Evolutionary conservation across 2,329 filamentous ascomycete species (phyloP).

Genomic region (Pestalotiopsis sp.): DNA sequence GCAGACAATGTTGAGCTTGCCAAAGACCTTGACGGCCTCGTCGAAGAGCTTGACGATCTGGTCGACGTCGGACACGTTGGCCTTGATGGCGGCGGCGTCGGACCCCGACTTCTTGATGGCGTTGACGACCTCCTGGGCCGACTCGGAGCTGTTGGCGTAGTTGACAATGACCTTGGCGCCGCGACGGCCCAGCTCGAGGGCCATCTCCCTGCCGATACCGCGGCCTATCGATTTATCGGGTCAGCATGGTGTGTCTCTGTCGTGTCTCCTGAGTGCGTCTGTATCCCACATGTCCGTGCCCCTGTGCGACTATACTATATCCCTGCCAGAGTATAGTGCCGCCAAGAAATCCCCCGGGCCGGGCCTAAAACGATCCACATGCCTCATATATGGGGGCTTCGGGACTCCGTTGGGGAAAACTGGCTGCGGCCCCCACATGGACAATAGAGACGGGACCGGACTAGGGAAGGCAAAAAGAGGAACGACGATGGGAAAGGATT

Average conservation of each 20-base stretch:
- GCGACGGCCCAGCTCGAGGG: slow-evolving; percentile 64
- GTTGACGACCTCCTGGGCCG: slow-evolving; percentile 67
- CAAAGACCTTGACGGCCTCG: slow-evolving; percentile 64
- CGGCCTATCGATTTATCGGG: slow-evolving; percentile 45
- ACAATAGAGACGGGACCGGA: background rate
- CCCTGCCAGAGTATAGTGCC: background rate
- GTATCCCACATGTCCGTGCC: background rate
- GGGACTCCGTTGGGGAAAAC: slow-evolving; percentile 16
- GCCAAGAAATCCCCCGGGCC: slow-evolving; percentile 2
- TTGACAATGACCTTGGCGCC: slow-evolving; percentile 69
- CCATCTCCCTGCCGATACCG: slow-evolving; percentile 69
- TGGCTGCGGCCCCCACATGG: background rate
- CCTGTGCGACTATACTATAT: slow-evolving; percentile 7
- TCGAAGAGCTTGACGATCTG: slow-evolving; percentile 67
- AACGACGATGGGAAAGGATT: background rate
- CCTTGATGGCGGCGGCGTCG: slow-evolving; percentile 66
- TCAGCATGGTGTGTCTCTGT: slow-evolving; percentile 13
- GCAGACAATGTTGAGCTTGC: slow-evolving; percentile 70
- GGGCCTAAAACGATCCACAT: background rate
- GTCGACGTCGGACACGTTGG: slow-evolving; percentile 66
- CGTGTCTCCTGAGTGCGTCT: background rate
- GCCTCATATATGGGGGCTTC: background rate
- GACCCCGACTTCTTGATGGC: slow-evolving; percentile 66
- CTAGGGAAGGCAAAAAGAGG: background rate
- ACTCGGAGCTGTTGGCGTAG: slow-evolving; percentile 66